Evolutionary conservation across 805 yeast species (phyloP), one percentile per base, ranked within the genome.

Genomic region (Maudiozyma pseudohumilis): DNA sequence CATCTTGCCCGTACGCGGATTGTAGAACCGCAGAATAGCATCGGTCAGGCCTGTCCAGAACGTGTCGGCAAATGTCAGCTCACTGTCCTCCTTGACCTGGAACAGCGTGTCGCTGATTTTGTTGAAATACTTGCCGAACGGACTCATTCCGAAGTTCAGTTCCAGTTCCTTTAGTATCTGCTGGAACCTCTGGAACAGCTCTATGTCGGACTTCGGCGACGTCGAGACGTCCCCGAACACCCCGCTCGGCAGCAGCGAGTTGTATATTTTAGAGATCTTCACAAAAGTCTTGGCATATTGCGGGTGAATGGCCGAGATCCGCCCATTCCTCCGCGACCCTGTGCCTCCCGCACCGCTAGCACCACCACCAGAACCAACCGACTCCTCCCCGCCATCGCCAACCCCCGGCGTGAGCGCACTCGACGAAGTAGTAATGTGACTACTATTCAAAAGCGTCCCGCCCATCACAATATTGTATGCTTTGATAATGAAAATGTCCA

Each of bases 121-220:
- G 19, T 47, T 50, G 41, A 58, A 56, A 43, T 49, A 58, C 35
- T 49, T 52, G 15, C 48, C 40, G 39, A 55, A 56, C 6, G 60
- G 57, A 21, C 56, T 50, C 4, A 48, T 50, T 10, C 55, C 60
- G 38, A 45, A 56, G 39, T 56, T 56, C 30, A 59, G 44, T 34
- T 55, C 57, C 35, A 59, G 35, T 39, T 59, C 63, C 37, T 57
- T 56, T 11, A 59, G 42, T 7, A 56, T 57, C 36, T 57, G 63
- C 35, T 55, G 60, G 31, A 59, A 59, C 22, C 59, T 40, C 37
- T 59, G 61, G 36, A 49, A 59, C 20, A 59, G 33, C 36, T 59
- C 63, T 17, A 59, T 55, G 11, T 59, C 48, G 1, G 62, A 57
- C 31, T 59, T 59, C 13, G 61, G 61, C 9, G 60, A 52, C 1